A percentile compares a stretch with the other conserved stretches of the same genome.
Evolutionary conservation across 139 green algal genomes (phyloP).

Genomic region (Astrephomene gubernaculifera): DNA sequence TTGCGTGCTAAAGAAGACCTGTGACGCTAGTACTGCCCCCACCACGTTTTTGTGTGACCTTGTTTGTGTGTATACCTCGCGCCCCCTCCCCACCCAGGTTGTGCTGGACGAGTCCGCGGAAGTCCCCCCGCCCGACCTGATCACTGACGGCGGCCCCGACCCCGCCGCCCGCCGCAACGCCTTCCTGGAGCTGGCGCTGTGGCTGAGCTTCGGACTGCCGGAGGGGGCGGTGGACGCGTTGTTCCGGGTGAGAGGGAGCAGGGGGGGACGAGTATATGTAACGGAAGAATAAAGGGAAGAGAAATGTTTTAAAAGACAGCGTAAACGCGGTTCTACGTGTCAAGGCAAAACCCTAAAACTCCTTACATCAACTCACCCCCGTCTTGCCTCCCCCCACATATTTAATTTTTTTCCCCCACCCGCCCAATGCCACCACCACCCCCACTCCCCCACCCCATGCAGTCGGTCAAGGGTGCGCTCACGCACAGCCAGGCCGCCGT

Average conservation of each 20-base stretch:
- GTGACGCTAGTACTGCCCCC: too few species aligned
- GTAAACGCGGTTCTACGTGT: too few species aligned
- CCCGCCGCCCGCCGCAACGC: conserved; percentile 71
- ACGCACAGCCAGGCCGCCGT: conserved; percentile 77
- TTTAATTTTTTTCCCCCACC: too few species aligned
- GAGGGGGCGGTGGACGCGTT: conserved; percentile 70
- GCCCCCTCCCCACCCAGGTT: conserved; percentile 60
- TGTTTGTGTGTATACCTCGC: too few species aligned
- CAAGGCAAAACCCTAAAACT: too few species aligned
- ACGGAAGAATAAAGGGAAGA: too few species aligned
- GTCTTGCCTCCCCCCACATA: too few species aligned
- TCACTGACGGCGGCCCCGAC: conserved; percentile 75
- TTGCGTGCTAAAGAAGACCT: too few species aligned
- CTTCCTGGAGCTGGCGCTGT: conserved; percentile 90
- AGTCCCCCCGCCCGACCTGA: conserved; percentile 62
- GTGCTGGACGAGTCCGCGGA: conserved; percentile 65
- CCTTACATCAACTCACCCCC: too few species aligned
- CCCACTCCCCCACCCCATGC: neutral
- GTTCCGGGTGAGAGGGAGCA: conserved; percentile 13
- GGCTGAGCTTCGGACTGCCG: conserved; percentile 79
- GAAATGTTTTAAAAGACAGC: too few species aligned
- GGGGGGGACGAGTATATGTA: too few species aligned
- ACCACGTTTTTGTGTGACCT: too few species aligned
- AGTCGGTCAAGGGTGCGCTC: conserved; percentile 68
- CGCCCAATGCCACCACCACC: neutral